Evolutionary conservation across 805 yeast species (phyloP).

Genomic region (Candida gorgasii): DNA sequence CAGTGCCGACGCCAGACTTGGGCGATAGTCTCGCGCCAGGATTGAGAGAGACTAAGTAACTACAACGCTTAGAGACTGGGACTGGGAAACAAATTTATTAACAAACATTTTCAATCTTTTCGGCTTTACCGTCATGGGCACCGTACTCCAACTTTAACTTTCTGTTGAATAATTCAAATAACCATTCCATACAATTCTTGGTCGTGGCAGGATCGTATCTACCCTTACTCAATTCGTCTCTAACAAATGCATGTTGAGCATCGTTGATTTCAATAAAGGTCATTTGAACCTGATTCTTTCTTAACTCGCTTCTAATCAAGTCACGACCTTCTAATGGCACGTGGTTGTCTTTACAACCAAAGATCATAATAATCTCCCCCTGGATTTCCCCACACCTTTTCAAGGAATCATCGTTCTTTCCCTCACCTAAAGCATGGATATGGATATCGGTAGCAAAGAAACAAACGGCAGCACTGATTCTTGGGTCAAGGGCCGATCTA

Average conservation of each 20-base stretch:
- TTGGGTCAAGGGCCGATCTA: slow-evolving; percentile 62
- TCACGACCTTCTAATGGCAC: slow-evolving; percentile 80
- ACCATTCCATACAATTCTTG: slow-evolving; percentile 62
- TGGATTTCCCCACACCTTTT: slow-evolving; percentile 54
- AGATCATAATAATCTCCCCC: slow-evolving; percentile 65
- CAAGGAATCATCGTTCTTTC: slow-evolving; percentile 65
- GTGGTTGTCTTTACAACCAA: slow-evolving; percentile 78
- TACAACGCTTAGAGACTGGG: no score
- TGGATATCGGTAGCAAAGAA: slow-evolving; percentile 85
- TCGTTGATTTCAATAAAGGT: slow-evolving; percentile 74
- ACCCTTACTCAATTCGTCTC: slow-evolving; percentile 80
- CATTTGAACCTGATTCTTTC: slow-evolving; percentile 60
- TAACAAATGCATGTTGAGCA: slow-evolving; percentile 82
- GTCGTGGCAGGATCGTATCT: slow-evolving; percentile 80
- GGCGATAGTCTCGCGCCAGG: no score
- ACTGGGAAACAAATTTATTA: no score
- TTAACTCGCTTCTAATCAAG: slow-evolving; percentile 59
- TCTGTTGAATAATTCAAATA: slow-evolving; percentile 71
- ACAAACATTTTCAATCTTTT: slow-evolving; percentile 64
- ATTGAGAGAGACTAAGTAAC: no score
- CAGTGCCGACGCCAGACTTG: no score
- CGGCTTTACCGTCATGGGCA: slow-evolving; percentile 52
- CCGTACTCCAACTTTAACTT: slow-evolving; percentile 67
- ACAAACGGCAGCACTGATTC: slow-evolving; percentile 68
- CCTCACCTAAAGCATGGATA: slow-evolving; percentile 62